Percentiles rank a stretch among this genome's conserved stretches.
phyloP scores from a whole-genome alignment of 805 yeast species.

The Suhomyces faveliae region DNA sequence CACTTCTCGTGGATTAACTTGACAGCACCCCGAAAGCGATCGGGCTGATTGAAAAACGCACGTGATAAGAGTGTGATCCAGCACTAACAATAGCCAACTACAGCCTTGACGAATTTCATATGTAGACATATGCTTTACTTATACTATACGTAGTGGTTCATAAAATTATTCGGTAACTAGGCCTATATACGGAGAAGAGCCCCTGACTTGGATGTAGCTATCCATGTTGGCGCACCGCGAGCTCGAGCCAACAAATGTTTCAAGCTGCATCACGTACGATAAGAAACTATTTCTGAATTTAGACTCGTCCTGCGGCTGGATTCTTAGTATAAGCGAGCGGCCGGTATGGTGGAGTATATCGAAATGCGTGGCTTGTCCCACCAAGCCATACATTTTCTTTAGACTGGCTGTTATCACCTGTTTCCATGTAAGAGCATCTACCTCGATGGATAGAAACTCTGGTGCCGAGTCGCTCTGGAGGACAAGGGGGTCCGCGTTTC shows the following conservation, averaged over 20 bases:
- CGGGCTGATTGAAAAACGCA: background rate
- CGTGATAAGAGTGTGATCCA: no score
- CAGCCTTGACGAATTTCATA: no score
- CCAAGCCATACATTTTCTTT: constrained; percentile 15
- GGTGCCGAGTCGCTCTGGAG: background rate
- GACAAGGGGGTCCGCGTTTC: constrained; percentile 9
- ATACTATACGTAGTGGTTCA: no score
- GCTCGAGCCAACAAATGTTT: constrained; percentile 20
- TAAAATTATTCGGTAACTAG: background rate
- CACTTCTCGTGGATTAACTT: background rate
- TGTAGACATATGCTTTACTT: no score
- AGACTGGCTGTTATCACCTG: constrained; percentile 14
- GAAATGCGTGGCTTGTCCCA: constrained; percentile 19
- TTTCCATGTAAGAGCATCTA: constrained; percentile 19
- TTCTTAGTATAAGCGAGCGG: constrained; percentile 21
- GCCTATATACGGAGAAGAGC: background rate
- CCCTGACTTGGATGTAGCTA: constrained; percentile 8
- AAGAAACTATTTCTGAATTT: constrained; percentile 31
- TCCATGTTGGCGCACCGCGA: constrained; percentile 10
- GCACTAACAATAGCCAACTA: no score
- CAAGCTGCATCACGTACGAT: constrained; percentile 30
- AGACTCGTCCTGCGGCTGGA: constrained; percentile 28
- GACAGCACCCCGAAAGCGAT: constrained; percentile 1
- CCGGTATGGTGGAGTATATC: constrained; percentile 14
- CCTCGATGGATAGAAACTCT: constrained; percentile 5